Base-by-base conservation (phyloP, 2,329 filamentous ascomycete species). In the Xylariaceae sp. region DNA sequence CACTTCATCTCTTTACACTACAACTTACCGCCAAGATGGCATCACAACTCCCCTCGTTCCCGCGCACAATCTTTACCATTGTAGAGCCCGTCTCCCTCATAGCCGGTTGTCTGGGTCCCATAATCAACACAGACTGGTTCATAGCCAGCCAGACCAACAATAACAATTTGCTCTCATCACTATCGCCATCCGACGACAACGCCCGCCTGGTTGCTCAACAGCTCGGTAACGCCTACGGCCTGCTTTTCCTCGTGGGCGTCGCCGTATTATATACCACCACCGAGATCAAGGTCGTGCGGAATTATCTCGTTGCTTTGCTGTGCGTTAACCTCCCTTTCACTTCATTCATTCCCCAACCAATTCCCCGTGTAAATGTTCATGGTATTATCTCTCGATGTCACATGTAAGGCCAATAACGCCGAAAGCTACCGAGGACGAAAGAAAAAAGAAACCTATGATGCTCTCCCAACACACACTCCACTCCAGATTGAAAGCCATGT, bases 211-310 rank as follows among this genome's bases (percentile, higher is more conserved):
- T 88, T 31, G 80, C 83, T 45, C 76, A 80, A 62, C 85, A 90
- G 70, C 75, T 90, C 12, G 86, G 84, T 44, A 90, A 90, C 63
- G 68, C 84, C 26, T 89, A 89, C 63, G 77, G 85, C 1, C 75
- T 89, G 9, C 73, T 88, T 47, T 83, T 80, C 57, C 72, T 89
- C 54, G 68, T 88, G 3, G 86, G 83, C 2, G 65, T 88, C 6
- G 83, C 78, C 3, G 76, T 89, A 12, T 73, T 88, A 9, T 81
- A 83, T 65, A 78, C 80, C 4, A 87, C 83, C 2, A 80, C 73
- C 11, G 86, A 90, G 71, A 69, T 80, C 51, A 82, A 75, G 58
- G 84, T 89, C 2, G 78, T 89, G 31, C 77, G 79, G 46, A 84
- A 80, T 65, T 90, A 89, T 64, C 73, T 90, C 31, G 68, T 85